Base-by-base conservation (phyloP, 2,329 filamentous ascomycete species). In the Exutisphaerella laricina region DNA sequence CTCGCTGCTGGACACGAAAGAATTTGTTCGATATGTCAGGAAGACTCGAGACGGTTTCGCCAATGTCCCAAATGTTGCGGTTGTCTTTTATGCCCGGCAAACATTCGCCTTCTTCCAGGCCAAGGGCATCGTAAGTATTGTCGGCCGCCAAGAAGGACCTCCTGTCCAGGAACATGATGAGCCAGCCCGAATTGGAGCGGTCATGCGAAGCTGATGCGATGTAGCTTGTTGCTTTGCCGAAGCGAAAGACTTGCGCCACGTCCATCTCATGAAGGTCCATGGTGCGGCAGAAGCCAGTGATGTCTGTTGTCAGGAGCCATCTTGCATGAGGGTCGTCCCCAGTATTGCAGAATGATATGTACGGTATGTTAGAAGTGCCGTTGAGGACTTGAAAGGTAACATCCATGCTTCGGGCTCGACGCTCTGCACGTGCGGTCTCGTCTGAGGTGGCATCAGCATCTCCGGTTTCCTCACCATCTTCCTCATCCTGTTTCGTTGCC, bases 281-380 rank as follows among this genome's bases (percentile, higher is more conserved):
- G 4, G 55, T 48, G 14, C 58, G 51, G 38, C 55, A 61, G 23
- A 52, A 53, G 28, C 60, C 60, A 18, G 50, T 55, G 23, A 82
- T 79, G 49, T 77, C 74, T 8, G 72, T 75, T 41, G 74, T 77
- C 20, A 77, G 58, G 39, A 82, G 69, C 73, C 74, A 80, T 39
- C 66, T 65, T 4, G 74, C 78, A 18, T 70, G 64, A 0, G 70
- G 67, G 51, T 80, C 78, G 29, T 75, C 64, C 12, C 71, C 70
- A 26, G 68, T 77, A 48, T 80, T 80, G 46, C 77, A 70, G 56
- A 82, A 82, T 0, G 70, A 67, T 14, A 82, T 67, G 33, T 67
- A 68, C 1, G 79, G 79, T 13, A 82, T 77, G 51, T 82, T 82
- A 6, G 60, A 47, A 4, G 50, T 49, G 13, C 57, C 58, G 45